Conservation (phyloP, 129 eudicot genomes). For the Chrysanthemum seticuspe region DNA sequence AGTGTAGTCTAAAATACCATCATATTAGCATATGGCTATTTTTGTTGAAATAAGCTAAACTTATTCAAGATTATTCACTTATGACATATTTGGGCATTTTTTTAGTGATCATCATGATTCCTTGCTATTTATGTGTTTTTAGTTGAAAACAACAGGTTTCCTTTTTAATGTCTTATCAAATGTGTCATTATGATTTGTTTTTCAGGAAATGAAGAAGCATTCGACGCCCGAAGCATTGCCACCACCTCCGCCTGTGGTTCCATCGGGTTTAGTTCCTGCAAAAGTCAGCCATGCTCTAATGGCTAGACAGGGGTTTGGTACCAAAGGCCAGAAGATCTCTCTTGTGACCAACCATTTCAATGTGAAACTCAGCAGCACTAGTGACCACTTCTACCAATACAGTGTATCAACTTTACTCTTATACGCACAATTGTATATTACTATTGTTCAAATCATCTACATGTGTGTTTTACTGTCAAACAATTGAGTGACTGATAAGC, state of each 20-base stretch:
- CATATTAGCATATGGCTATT: no score
- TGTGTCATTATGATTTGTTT: no score
- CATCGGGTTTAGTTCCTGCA: constrained; percentile 25
- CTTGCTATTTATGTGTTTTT: no score
- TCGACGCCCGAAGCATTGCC: constrained; percentile 26
- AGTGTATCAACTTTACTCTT: constrained; percentile 30
- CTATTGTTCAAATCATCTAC: background rate
- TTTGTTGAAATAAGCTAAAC: no score
- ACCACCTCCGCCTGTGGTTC: constrained; percentile 53
- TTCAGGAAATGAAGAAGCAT: constrained; percentile 18
- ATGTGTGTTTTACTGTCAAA: background rate
- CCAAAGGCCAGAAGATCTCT: constrained; percentile 38
- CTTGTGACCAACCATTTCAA: constrained; percentile 52
- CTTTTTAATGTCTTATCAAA: no score
- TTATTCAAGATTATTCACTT: no score
- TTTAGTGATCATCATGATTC: no score
- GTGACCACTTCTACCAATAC: constrained; percentile 50
- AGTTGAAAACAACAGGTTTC: no score
- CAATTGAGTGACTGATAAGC: background rate
- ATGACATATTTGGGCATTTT: no score
- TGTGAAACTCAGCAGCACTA: constrained; percentile 33
- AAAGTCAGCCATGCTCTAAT: constrained; percentile 27
- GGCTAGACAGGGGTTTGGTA: constrained; percentile 37
- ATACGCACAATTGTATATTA: background rate
- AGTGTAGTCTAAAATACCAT: no score